Evolutionary conservation across 352 stramenopile genomes (phyloP).

Genomic region (Phytophthora quininea): DNA sequence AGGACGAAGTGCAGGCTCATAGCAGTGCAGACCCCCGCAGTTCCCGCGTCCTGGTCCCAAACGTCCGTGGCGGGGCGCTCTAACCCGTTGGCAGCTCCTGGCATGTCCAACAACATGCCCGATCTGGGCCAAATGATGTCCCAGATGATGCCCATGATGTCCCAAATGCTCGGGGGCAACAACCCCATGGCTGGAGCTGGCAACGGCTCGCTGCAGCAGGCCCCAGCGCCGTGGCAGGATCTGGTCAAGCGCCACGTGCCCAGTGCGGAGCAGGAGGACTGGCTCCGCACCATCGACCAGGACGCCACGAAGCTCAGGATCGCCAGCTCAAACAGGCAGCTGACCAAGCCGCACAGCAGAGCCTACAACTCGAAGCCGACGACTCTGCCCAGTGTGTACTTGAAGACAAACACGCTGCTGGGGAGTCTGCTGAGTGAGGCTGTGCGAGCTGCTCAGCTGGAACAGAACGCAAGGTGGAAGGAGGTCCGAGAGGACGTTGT

Average conservation of each 20-base stretch:
- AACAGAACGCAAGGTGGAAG: constrained; percentile 62
- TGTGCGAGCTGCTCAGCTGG: constrained; percentile 61
- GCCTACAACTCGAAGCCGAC: constrained; percentile 57
- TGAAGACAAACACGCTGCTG: constrained; percentile 65
- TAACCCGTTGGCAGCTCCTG: not conserved
- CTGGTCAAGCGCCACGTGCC: constrained; percentile 69
- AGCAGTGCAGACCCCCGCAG: constrained; percentile 17
- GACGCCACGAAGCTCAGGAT: constrained; percentile 56
- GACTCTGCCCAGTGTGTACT: constrained; percentile 66
- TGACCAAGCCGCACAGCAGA: constrained; percentile 57
- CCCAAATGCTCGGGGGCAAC: constrained; percentile 68
- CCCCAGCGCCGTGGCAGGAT: constrained; percentile 66
- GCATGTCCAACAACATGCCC: constrained; percentile 37
- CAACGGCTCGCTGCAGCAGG: constrained; percentile 37
- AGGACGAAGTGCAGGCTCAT: constrained; percentile 14
- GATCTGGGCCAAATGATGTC: constrained; percentile 85
- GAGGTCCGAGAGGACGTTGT: constrained; percentile 58
- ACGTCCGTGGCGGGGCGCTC: constrained; percentile 11
- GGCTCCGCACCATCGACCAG: constrained; percentile 67
- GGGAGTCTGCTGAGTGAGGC: constrained; percentile 67
- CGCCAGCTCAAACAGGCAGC: constrained; percentile 31
- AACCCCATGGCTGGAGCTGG: constrained; percentile 35
- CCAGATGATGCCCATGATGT: constrained; percentile 91
- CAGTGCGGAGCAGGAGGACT: constrained; percentile 57
- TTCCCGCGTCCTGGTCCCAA: constrained; percentile 37